Base-by-base conservation (phyloP, 2,329 filamentous ascomycete genomes). In the Ophiostoma angusticollis region DNA sequence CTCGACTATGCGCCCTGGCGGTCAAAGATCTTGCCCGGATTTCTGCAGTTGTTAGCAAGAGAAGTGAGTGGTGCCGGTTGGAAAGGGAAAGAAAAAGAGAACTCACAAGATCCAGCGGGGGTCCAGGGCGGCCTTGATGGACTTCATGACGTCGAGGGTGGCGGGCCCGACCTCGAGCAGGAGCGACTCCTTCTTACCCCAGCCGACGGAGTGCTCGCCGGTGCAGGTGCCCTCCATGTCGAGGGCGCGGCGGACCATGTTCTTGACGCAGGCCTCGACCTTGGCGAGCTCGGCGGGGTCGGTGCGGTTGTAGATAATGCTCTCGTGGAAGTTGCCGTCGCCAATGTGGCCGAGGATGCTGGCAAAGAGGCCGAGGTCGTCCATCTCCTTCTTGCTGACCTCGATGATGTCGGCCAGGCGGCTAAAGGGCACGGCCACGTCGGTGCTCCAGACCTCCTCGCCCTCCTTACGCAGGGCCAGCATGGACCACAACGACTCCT, bases 151-250 rank as follows among this genome's bases (percentile, higher is more conserved):
- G 14, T 72, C 78, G 43, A 94, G 67, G 0, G 86, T 93, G 41
- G 84, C 83, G 3, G 73, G 61, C 0, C 86, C 86, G 14, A 94
- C 72, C 58, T 94, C 86, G 55, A 79, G 77, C 22, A 84, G 58
- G 33, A 94, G 64, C 8, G 76, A 82, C 41, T 77, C 74, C 61
- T 93, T 93, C 62, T 93, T 93, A 13, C 84, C 84, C 58, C 89
- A 74, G 17, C 85, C 86, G 44, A 93, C 71, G 1, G 82, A 82
- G 57, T 93, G 85, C 58, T 93, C 86, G 21, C 85, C 86, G 1
- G 86, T 93, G 56, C 84, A 91, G 6, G 86, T 93, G 2, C 87
- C 85, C 43, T 94, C 87, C 86, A 95, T 94, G 47, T 89, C 84
- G 18, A 95, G 59, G 2, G 86, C 87, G n/a, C 84, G 74, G 49